These are phyloP conservation scores for Passalora sequoiae DNA, from an alignment of 2,329 filamentous ascomycete species.

Conservation along the genomic window DNA sequence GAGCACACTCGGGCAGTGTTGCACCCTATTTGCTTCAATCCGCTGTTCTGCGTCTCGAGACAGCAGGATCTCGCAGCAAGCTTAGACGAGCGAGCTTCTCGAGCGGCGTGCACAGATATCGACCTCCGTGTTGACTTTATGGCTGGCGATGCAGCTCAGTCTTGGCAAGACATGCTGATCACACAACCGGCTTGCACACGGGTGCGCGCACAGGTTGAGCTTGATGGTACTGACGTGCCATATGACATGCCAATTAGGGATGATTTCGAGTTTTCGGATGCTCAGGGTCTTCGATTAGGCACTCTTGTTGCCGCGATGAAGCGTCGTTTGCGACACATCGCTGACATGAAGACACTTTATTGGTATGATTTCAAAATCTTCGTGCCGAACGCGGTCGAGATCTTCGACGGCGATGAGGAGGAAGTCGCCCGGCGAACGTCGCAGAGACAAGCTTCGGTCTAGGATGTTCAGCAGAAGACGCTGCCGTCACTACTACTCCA, in stretches of 20 bases:
- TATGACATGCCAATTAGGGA: not conserved
- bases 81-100: not conserved
- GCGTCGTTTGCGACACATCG: not conserved
- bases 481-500: not conserved
- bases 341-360: not conserved
- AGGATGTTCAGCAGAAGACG: not conserved
- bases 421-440: not conserved
- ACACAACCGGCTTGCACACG: not conserved
- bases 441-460: not conserved
- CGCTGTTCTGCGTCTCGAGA: not conserved
- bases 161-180: not conserved
- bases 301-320: too few species aligned
- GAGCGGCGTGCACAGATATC: not conserved
- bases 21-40: not conserved
- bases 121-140: not conserved
- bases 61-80: not conserved
- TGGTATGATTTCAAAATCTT: not conserved
- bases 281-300: not conserved
- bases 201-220: not conserved
- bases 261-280: not conserved
- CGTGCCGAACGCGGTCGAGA: not conserved
- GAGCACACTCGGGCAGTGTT: not conserved
- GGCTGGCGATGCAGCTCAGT: not conserved
- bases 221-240: not conserved
- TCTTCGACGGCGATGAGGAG: not conserved